Percentiles rank a stretch among this genome's conserved stretches.
Conservation (phyloP, 169 alveolate species). For the Cryptosporidium bovis region DNA sequence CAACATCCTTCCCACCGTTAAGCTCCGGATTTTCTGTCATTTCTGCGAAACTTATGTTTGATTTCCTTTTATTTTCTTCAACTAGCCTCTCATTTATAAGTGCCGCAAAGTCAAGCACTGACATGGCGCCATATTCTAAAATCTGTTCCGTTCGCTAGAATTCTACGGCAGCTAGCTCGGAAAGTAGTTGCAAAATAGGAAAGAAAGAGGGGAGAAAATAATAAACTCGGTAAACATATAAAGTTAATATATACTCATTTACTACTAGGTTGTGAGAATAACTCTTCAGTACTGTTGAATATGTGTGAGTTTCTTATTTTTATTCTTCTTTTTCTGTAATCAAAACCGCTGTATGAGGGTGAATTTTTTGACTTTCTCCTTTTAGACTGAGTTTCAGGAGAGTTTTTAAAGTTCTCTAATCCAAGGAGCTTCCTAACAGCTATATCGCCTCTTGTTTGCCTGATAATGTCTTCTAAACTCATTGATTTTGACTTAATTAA, state of each 20-base stretch:
- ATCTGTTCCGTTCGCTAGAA: neutral
- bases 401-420: slow-evolving; percentile 10
- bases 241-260: neutral
- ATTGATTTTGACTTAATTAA: slow-evolving; percentile 9
- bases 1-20: neutral
- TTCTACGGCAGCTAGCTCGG: neutral
- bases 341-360: neutral
- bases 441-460: slow-evolving; percentile 41
- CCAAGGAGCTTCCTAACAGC: slow-evolving; percentile 63
- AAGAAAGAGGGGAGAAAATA: too few species aligned
- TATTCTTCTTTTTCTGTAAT: slow-evolving; percentile 29
- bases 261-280: slow-evolving; percentile 6
- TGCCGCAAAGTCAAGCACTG: slow-evolving; percentile 1
- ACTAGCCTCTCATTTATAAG: neutral
- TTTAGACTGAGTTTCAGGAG: slow-evolving; percentile 1
- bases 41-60: too few species aligned
- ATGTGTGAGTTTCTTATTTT: slow-evolving; percentile 56
- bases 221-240: neutral
- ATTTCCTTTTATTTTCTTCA: neutral
- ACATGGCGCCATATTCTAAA: neutral
- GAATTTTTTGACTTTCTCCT: slow-evolving; percentile 24
- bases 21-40: too few species aligned
- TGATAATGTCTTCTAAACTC: slow-evolving; percentile 60
- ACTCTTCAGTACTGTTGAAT: slow-evolving; percentile 49
- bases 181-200: slow-evolving; percentile 1